phyloP scores from a whole-genome alignment of 805 yeast species.

The Nakazawaea sp. region DNA sequence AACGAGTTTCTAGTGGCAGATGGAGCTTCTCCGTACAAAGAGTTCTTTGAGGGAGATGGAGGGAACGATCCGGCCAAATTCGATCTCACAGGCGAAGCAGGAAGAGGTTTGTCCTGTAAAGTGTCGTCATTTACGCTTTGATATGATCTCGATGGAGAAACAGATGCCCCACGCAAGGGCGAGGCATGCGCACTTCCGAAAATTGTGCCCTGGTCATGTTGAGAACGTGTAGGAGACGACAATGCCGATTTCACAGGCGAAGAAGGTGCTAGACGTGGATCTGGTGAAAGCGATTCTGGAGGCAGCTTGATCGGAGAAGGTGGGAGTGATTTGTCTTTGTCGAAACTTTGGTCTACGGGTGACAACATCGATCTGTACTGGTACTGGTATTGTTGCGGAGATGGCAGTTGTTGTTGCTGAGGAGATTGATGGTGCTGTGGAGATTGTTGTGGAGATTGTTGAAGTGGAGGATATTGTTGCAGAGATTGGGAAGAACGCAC shows the following conservation, averaged over 20 bases:
- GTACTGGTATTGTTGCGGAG: neutral
- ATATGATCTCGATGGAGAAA: neutral
- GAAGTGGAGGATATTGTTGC: neutral
- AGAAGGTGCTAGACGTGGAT: neutral
- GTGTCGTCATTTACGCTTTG: too few relatives aligned
- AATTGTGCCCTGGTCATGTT: neutral
- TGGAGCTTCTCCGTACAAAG: conserved; percentile 3
- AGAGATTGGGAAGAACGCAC: neutral
- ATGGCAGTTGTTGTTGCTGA: neutral
- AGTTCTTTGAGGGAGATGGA: conserved; percentile 4
- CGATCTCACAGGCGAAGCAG: neutral
- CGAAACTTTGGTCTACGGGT: conserved; percentile 3
- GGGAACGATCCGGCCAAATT: conserved; percentile 1
- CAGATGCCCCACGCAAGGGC: neutral
- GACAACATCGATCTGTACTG: conserved; percentile 8
- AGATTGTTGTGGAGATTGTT: neutral
- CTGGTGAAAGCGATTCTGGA: neutral
- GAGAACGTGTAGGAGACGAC: conserved; percentile 3
- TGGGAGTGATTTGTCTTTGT: conserved; percentile 4
- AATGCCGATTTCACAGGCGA: neutral
- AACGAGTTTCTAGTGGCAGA: conserved; percentile 4
- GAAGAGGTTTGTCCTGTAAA: too few relatives aligned
- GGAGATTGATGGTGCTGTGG: neutral
- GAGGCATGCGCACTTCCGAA: neutral
- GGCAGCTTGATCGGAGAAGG: conserved; percentile 4